phyloP scores from a whole-genome alignment of 345 rosid species.

The Eucalyptus viminalis region DNA sequence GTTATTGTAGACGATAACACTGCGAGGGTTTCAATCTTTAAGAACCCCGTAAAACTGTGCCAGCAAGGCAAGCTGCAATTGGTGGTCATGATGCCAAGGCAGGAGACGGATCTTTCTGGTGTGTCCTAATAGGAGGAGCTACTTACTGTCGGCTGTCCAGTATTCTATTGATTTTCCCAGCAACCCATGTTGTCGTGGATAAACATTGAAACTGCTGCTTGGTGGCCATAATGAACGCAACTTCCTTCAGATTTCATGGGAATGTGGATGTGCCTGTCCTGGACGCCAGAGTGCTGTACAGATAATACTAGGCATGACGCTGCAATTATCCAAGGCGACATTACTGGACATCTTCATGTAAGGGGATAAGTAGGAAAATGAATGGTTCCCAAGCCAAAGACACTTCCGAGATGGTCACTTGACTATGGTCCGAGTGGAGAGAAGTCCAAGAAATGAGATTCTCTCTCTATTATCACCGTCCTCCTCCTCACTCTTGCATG shows the following conservation, averaged over 20 bases:
- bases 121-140: not conserved
- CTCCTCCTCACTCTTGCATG: not conserved
- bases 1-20: slow-evolving; percentile 27
- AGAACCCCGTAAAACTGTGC: slow-evolving; percentile 57
- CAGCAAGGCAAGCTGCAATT: slow-evolving; percentile 61
- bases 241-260: not conserved
- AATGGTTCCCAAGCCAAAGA: not conserved
- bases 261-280: not conserved
- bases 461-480: not conserved
- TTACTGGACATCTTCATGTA: not conserved
- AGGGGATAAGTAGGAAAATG: not conserved
- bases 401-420: not conserved
- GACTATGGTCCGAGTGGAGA: not conserved
- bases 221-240: not conserved
- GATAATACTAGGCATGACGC: not conserved
- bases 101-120: not conserved
- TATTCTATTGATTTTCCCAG: not conserved
- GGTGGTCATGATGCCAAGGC: slow-evolving; percentile 60
- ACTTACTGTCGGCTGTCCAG: not conserved
- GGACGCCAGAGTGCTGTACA: not conserved
- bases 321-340: not conserved
- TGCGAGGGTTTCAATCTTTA: slow-evolving; percentile 44
- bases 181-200: not conserved
- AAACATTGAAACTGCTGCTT: not conserved
- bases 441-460: not conserved